Conservation (phyloP, 257 asterid species). For the Solanum gandarillasii region DNA sequence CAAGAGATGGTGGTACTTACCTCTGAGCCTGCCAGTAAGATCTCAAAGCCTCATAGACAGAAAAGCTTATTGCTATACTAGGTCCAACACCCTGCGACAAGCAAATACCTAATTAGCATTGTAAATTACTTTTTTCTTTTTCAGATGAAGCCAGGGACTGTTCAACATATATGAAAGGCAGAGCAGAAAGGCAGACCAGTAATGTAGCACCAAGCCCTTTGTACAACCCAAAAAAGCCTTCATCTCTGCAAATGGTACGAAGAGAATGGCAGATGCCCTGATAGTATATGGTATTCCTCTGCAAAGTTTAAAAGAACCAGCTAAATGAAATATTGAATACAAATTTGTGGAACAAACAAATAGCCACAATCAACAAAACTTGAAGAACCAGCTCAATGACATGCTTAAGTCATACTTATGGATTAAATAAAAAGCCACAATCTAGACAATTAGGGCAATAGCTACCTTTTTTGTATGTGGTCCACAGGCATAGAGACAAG, state of each 20-base stretch:
- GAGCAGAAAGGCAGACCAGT: slow-evolving; percentile 38
- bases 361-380: background rate
- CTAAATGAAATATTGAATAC: background rate
- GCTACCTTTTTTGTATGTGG: background rate
- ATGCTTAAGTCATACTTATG: background rate
- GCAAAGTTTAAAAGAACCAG: slow-evolving; percentile 9
- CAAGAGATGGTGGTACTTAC: slow-evolving; percentile 18
- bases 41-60: slow-evolving; percentile 75
- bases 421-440: background rate
- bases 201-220: slow-evolving; percentile 94
- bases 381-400: background rate
- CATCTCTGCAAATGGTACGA: slow-evolving; percentile 76
- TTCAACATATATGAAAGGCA: background rate
- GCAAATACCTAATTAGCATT: background rate
- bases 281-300: slow-evolving; percentile 75
- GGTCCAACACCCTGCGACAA: slow-evolving; percentile 89
- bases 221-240: slow-evolving; percentile 79
- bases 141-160: background rate
- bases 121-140: background rate
- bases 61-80: slow-evolving; percentile 84
- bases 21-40: slow-evolving; percentile 50
- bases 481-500: background rate
- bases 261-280: slow-evolving; percentile 78
- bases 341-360: background rate
- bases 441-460: background rate